phyloP scores from a whole-genome alignment of 139 green algal species.

The Pseudopediastrum boryanum region DNA sequence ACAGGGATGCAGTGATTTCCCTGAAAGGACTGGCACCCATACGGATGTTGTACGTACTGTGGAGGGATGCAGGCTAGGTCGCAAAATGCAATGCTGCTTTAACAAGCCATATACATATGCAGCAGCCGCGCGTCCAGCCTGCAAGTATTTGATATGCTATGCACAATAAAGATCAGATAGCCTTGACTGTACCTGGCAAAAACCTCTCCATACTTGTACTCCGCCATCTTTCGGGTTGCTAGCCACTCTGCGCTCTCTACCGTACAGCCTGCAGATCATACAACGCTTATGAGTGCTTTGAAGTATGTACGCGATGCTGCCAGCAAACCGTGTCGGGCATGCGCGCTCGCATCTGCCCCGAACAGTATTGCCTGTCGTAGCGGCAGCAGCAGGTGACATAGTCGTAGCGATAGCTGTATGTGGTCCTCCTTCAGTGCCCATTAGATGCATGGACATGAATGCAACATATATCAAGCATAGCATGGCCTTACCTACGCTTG shows the following conservation, averaged over 20 bases:
- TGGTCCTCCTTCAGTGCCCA: too few relatives aligned
- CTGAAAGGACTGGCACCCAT: not conserved
- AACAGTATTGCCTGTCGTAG: not conserved
- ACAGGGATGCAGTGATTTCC: not conserved
- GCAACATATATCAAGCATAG: too few relatives aligned
- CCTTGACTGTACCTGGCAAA: slow-evolving; percentile 15
- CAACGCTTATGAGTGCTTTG: not conserved
- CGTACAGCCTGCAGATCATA: not conserved
- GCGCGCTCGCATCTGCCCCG: not conserved
- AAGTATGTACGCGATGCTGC: too few relatives aligned
- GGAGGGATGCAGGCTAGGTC: not conserved
- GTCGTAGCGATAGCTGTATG: too few relatives aligned
- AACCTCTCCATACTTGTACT: slow-evolving; percentile 19
- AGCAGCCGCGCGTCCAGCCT: not conserved
- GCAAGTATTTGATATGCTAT: not conserved
- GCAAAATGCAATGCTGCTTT: not conserved
- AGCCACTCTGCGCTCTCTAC: not conserved
- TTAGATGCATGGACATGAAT: too few relatives aligned
- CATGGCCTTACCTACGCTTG: too few relatives aligned
- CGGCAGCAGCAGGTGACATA: not conserved
- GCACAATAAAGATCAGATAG: not conserved
- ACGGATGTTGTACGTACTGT: not conserved
- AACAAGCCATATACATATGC: too few relatives aligned
- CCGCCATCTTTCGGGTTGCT: not conserved
- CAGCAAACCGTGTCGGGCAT: not conserved